Evolutionary conservation across 2,329 filamentous ascomycete species (phyloP), one percentile per base, ranked within the genome.

Genomic region (Colletotrichum sp.): DNA sequence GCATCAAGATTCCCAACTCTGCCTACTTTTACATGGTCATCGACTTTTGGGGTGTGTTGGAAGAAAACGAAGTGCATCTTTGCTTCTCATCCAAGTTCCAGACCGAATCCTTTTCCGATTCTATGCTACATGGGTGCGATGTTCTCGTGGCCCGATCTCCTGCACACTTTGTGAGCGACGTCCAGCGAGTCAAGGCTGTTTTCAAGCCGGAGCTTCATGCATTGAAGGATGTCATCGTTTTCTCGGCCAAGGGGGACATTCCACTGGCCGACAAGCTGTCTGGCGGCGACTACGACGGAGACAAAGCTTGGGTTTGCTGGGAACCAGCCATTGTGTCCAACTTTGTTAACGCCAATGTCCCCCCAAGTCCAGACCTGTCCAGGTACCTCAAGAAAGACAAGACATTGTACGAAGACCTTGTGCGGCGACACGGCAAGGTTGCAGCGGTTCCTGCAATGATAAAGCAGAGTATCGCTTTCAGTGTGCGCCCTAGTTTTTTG

Each of bases 251-350:
- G 75, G 94, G 94, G 0, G 81, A 88, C 30, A 85, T 84, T 1
- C 91, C 94, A 0, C 87, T 96, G 0, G 95, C 94, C 0, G 90
- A 92, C 10, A 92, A 93, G 79, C 86, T 96, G 0, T 95, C 94
- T 2, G 95, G 95, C 0, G 95, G 95, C 0, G 95, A 96, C 80
- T 96, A 96, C 77, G 95, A 96, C 78, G 95, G 95, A 0, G 95
- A 97, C 77, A 89, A 86, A n/a, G 91, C 94, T 6, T 96, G 94
- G 94, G 85, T 95, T 0, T 95, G 93, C 80, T 96, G 93, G 93
- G 94, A 96, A 32, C 85, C 87, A 0, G 83, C 85, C 0, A 88
- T 97, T 5, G 93, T 95, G 0, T 79, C 86, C 7, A 91, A 92
- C n/a, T 96, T 96, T 78, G 78, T 80, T 6, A 95, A 94, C 74